Conservation (phyloP, 768 basidiomycete species). For the Lenzites betulinus region DNA sequence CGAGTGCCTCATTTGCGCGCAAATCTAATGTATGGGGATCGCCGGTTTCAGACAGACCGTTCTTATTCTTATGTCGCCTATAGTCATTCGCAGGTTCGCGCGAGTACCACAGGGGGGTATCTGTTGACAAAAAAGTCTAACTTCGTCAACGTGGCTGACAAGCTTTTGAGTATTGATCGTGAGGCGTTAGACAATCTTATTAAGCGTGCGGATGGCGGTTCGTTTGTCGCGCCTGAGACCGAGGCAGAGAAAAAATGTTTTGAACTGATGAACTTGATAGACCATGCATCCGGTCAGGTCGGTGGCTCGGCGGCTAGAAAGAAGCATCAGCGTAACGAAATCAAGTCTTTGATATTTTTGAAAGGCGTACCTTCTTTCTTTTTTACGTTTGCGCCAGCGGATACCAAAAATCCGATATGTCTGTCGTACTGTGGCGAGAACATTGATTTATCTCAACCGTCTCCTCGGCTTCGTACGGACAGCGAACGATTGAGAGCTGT, state of each 20-base stretch:
- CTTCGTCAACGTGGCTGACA: conserved; percentile 20
- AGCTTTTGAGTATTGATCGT: conserved; percentile 8
- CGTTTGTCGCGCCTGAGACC: not conserved
- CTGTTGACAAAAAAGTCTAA: conserved; percentile 22
- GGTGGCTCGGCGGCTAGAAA: not conserved
- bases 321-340: not conserved
- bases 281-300: not conserved
- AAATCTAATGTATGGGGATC: conserved; percentile 44
- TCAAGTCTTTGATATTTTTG: not conserved
- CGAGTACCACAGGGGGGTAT: conserved; percentile 30
- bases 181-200: not conserved
- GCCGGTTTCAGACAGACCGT: conserved; percentile 40
- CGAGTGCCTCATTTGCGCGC: conserved; percentile 35
- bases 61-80: conserved; percentile 42
- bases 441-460: not conserved
- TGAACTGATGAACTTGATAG: not conserved
- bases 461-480: not conserved
- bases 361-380: not conserved
- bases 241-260: not conserved
- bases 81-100: conserved; percentile 41
- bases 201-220: not conserved
- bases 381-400: not conserved
- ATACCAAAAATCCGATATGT: conserved; percentile 1
- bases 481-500: not conserved
- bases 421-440: not conserved